Evolutionary conservation across 768 basidiomycete genomes (phyloP), one percentile per base, ranked within the genome.

Genomic region (Trametes gibbosa): DNA sequence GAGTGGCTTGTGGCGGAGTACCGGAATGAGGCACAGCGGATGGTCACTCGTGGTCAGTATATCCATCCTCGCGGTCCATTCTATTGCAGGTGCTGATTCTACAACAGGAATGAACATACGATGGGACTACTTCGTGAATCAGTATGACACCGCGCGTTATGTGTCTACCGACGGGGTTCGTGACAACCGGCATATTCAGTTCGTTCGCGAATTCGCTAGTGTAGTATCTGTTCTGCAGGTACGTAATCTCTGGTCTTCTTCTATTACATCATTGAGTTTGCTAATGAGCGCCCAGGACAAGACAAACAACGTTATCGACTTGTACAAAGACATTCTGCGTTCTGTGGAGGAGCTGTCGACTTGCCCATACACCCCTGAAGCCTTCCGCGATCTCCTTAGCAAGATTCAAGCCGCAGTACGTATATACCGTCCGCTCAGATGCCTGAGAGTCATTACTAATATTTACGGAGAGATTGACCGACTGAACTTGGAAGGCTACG

Each of bases 101-200:
- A 10, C 14, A 24, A 21, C 46, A 96, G 95, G 96, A 25, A 96
- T 99, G 89, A 84, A 83, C 67, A 91, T 96, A 56, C 87, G 91
- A 24, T 99, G 97, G 97, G 97, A 98, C 70, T 83, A 93, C 74
- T 95, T 98, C 67, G 90, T 98, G 66, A 96, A 91, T 68, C 90
- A 95, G 53, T 98, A 93, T 69, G 95, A 96, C 64, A 83, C 88
- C 4, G 80, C 85, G 16, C 81, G 92, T 58, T 92, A 87, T 69
- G 81, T 89, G 7, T 77, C 88, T 0, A 78, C 81, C 47, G 77
- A 85, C n/a, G 92, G 94, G 65, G 87, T 84, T 13, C 79, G 80
- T 39, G 95, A 97, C 68, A 94, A 87, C 68, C 80, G 92, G 61
- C 96, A 98, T 69, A 86, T 96, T 24, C 88, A 92, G 59, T 98